Conservation (phyloP, 2,329 filamentous ascomycete genomes). For the Basipetospora chlamydospora region DNA sequence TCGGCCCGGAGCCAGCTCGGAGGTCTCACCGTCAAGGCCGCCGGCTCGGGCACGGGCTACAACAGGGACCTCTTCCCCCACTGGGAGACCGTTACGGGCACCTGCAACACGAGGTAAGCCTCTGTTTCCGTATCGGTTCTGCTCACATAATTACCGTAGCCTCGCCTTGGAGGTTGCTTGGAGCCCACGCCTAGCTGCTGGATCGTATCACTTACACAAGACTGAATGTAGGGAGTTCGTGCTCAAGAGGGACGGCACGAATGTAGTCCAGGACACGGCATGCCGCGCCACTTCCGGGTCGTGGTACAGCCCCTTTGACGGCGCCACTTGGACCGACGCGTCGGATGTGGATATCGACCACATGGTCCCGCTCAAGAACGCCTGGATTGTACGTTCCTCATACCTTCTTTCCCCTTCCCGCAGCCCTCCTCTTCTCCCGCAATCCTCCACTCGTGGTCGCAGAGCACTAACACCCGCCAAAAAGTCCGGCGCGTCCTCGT, state of each 20-base stretch:
- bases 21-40: constrained; percentile 39
- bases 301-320: constrained; percentile 64
- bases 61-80: constrained; percentile 54
- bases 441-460: too few species aligned
- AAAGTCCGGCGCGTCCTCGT: constrained; percentile 54
- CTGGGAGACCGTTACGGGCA: constrained; percentile 51
- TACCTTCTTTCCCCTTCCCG: not conserved
- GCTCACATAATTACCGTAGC: too few species aligned
- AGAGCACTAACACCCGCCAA: not conserved
- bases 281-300: constrained; percentile 52
- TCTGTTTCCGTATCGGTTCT: too few species aligned
- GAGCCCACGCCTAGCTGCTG: too few species aligned
- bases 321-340: constrained; percentile 51
- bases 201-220: not conserved
- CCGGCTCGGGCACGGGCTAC: constrained; percentile 42
- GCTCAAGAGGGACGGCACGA: constrained; percentile 56
- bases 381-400: constrained; percentile 49
- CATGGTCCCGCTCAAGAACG: constrained; percentile 66
- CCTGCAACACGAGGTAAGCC: constrained; percentile 50
- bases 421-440: not conserved
- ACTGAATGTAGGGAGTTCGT: constrained; percentile 41
- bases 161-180: not conserved
- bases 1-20: constrained; percentile 43
- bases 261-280: constrained; percentile 40
- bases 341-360: constrained; percentile 72